A percentile compares a stretch with the other conserved stretches of the same genome.
These are phyloP conservation scores for Daldinia eschscholtzii DNA, from an alignment of 2,329 filamentous ascomycete species.

Conservation along the genomic window DNA sequence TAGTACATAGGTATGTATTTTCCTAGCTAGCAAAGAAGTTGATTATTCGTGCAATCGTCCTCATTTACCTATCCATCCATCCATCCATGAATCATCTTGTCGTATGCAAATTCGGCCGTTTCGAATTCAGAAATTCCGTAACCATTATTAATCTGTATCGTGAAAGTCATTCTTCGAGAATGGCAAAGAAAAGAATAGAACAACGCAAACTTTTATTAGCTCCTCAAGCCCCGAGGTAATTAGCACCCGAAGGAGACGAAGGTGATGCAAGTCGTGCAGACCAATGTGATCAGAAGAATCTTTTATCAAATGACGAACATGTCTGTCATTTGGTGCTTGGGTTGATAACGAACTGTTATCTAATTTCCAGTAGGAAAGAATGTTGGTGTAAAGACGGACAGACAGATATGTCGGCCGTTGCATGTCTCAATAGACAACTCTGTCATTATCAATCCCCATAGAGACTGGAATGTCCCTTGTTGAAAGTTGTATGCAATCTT, in stretches of 20 bases:
- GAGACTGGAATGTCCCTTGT: background rate
- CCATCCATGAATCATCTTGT: background rate
- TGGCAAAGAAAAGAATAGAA: background rate
- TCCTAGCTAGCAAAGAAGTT: background rate
- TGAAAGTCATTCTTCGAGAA: background rate
- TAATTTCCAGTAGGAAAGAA: background rate
- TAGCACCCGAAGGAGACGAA: background rate
- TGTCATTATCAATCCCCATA: background rate
- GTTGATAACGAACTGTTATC: background rate
- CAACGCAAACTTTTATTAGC: background rate
- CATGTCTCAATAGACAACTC: background rate
- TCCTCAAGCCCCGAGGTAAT: background rate
- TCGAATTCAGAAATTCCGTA: background rate
- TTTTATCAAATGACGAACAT: background rate
- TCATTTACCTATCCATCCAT: background rate
- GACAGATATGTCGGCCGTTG: background rate
- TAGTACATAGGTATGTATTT: background rate
- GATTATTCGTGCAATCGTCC: background rate
- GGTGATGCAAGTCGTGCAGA: background rate
- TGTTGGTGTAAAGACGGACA: background rate
- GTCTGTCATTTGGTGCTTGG: background rate
- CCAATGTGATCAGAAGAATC: background rate
- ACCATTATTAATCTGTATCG: background rate
- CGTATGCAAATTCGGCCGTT: background rate
- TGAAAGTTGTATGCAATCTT: background rate